phyloP scores from a whole-genome alignment of 164 flowering plant genomes.

The Umbellularia californica region DNA sequence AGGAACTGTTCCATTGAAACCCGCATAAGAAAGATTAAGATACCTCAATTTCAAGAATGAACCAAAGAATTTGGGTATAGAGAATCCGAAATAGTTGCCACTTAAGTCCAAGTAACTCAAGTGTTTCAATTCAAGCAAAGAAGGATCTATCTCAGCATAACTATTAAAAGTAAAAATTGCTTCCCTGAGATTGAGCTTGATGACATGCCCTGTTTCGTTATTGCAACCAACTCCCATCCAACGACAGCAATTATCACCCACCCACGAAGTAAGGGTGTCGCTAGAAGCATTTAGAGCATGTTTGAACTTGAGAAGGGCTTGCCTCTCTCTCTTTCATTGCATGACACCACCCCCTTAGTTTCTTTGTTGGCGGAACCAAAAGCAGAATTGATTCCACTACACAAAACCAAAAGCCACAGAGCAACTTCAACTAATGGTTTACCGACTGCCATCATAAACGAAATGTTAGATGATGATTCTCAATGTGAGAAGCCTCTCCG shows the following conservation, averaged over 20 bases:
- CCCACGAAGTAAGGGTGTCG: slow-evolving; percentile 7
- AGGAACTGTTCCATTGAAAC: slow-evolving; percentile 10
- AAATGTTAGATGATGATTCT: too few relatives aligned
- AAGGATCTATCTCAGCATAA: slow-evolving; percentile 7
- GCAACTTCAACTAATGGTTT: too few relatives aligned
- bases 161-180: fast-evolving
- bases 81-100: background rate
- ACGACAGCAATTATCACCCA: slow-evolving; percentile 1
- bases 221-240: slow-evolving; percentile 9
- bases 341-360: background rate
- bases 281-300: background rate
- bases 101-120: slow-evolving; percentile 4
- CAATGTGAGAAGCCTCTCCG: too few relatives aligned
- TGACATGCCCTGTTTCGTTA: slow-evolving; percentile 7
- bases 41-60: slow-evolving; percentile 3
- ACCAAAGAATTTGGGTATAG: slow-evolving; percentile 14
- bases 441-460: too few relatives aligned
- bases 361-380: background rate
- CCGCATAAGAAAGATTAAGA: background rate
- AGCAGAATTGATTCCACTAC: background rate
- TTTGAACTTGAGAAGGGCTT: slow-evolving; percentile 9
- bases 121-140: slow-evolving; percentile 10
- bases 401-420: background rate
- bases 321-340: slow-evolving; percentile 12
- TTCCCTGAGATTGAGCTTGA: background rate